phyloP scores from a whole-genome alignment of 192 early-diverging fungal species.

The Chytriomyces sp. region DNA sequence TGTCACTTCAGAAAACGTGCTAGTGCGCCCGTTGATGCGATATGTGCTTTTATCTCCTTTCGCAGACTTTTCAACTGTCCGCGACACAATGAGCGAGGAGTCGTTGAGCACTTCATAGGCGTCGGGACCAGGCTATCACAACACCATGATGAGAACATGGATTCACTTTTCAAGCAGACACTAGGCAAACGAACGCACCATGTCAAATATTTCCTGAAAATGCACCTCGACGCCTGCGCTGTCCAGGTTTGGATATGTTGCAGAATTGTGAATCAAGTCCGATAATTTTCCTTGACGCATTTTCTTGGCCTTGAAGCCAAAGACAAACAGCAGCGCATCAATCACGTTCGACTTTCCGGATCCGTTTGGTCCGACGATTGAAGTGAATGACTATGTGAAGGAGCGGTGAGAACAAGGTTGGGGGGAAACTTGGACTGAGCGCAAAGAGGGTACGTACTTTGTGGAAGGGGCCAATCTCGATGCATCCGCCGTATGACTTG shows the following conservation, averaged over 20 bases:
- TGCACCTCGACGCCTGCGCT: constrained; percentile 90
- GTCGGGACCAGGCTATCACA: constrained; percentile 61
- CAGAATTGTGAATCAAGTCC: constrained; percentile 94
- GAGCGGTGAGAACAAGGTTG: not conserved
- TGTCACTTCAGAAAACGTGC: constrained; percentile 84
- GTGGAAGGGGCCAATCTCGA: constrained; percentile 97
- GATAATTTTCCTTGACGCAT: constrained; percentile 95
- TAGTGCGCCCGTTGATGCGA: constrained; percentile 56
- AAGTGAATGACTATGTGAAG: constrained; percentile 69
- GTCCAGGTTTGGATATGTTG: constrained; percentile 68
- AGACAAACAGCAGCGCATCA: constrained; percentile 96
- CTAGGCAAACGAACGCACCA: constrained; percentile 44
- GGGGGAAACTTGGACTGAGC: too few species aligned
- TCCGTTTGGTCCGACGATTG: constrained; percentile 95
- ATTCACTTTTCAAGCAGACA: not conserved
- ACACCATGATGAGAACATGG: not conserved
- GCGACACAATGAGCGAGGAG: constrained; percentile 78
- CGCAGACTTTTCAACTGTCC: constrained; percentile 58
- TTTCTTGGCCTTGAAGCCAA: constrained; percentile 97
- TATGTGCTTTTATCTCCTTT: constrained; percentile 57
- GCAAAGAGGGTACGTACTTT: constrained; percentile 60
- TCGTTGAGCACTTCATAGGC: constrained; percentile 63
- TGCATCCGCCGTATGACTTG: constrained; percentile 91
- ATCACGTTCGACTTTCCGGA: constrained; percentile 99
- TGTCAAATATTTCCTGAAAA: constrained; percentile 89